Conservation (phyloP, 2,329 filamentous ascomycete species). For the Zasmidium cellare region DNA sequence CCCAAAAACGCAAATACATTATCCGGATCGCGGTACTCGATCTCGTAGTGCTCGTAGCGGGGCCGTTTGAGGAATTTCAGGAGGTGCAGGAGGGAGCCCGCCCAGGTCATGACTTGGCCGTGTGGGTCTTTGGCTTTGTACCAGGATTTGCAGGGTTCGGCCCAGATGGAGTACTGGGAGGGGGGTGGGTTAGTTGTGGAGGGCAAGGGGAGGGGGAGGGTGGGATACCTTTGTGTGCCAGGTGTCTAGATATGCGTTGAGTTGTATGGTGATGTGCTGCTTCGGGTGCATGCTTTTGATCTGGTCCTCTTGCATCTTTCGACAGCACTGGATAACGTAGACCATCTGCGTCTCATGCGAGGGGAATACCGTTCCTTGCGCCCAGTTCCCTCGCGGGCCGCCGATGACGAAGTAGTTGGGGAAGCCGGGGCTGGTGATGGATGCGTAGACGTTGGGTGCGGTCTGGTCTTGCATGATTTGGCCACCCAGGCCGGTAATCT, state of each 20-base stretch:
- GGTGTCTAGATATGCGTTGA: constrained; percentile 27
- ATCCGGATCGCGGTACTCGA: constrained; percentile 41
- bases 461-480: constrained; percentile 28
- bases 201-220: neutral
- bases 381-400: constrained; percentile 23
- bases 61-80: constrained; percentile 36
- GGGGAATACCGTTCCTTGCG: constrained; percentile 18
- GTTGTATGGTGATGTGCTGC: constrained; percentile 23
- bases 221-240: constrained; percentile 23
- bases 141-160: constrained; percentile 24
- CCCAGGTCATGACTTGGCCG: constrained; percentile 36
- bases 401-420: constrained; percentile 36
- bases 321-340: constrained; percentile 25
- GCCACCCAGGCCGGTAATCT: constrained; percentile 37
- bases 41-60: constrained; percentile 50
- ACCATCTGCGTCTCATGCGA: constrained; percentile 20
- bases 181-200: neutral
- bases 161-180: constrained; percentile 20
- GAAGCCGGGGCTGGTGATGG: constrained; percentile 28
- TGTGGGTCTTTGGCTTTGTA: constrained; percentile 31
- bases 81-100: constrained; percentile 26
- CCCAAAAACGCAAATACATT: constrained; percentile 51
- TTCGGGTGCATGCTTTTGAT: constrained; percentile 27
- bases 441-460: constrained; percentile 30
- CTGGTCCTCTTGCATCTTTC: constrained; percentile 29